These are phyloP conservation scores for Epichloe coenophiala DNA, from an alignment of 2,329 filamentous ascomycete genomes.

Conservation along the genomic window DNA sequence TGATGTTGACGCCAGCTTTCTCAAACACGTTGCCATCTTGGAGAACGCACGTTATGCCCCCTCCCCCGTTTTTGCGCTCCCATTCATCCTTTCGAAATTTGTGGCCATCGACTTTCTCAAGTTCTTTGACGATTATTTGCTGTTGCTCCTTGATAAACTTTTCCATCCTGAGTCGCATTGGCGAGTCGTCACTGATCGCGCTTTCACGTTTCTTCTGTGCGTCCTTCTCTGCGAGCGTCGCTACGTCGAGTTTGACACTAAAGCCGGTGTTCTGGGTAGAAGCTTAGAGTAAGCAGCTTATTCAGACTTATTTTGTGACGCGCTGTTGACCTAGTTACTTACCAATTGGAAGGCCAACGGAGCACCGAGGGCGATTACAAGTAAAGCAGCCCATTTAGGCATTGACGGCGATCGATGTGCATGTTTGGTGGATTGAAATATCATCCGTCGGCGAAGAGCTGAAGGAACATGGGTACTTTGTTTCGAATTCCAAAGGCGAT, in stretches of 20 bases:
- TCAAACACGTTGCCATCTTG: slow-evolving; percentile 97
- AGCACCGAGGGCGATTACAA: not conserved
- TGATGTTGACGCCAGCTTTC: slow-evolving; percentile 92
- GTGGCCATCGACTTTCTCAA: slow-evolving; percentile 73
- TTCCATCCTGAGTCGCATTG: slow-evolving; percentile 97
- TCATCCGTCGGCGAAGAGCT: not conserved
- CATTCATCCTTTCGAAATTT: slow-evolving; percentile 77
- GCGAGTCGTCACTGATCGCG: slow-evolving; percentile 57
- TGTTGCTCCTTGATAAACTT: slow-evolving; percentile 90
- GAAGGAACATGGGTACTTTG: not conserved
- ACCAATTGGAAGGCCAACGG: slow-evolving; percentile 4
- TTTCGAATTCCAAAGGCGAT: not conserved
- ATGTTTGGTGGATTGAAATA: not conserved
- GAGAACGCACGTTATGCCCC: slow-evolving; percentile 85
- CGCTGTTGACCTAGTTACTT: not conserved
- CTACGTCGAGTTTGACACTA: slow-evolving; percentile 39
- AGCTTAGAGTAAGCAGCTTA: not conserved
- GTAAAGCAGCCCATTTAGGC: not conserved
- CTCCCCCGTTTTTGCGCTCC: slow-evolving; percentile 82
- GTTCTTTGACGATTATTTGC: slow-evolving; percentile 67
- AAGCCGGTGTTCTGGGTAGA: slow-evolving; percentile 26
- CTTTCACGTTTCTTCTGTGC: slow-evolving; percentile 62
- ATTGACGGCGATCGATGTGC: not conserved
- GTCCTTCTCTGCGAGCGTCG: slow-evolving; percentile 76
- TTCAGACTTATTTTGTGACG: not conserved